Percentiles rank a stretch among this genome's conserved stretches.
Conservation (phyloP, 306 rosid genomes). For the Purshia tridentata region DNA sequence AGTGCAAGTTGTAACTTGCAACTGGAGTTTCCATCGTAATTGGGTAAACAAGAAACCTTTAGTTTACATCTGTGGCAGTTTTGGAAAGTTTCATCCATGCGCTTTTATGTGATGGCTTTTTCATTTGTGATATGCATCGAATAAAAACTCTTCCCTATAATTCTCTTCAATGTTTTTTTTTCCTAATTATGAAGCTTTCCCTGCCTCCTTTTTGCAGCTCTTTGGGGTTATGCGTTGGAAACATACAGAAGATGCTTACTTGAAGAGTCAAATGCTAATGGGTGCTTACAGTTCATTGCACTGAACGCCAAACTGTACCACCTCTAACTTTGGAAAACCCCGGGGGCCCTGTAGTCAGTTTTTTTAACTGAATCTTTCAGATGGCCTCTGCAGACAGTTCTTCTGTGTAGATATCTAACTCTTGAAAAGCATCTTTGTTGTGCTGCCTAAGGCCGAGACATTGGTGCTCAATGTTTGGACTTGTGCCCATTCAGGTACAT, state of each 20-base stretch:
- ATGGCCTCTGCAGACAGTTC: slow-evolving; percentile 56
- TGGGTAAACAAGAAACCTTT: neutral
- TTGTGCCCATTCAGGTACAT: slow-evolving; percentile 47
- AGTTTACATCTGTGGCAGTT: neutral
- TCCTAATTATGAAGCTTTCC: neutral
- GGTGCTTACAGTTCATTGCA: slow-evolving; percentile 10
- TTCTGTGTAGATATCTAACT: slow-evolving; percentile 96
- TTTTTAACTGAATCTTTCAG: slow-evolving; percentile 38
- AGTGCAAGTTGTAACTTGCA: neutral
- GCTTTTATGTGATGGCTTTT: neutral
- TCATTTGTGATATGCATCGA: neutral
- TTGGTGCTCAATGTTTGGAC: slow-evolving; percentile 47
- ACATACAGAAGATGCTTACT: slow-evolving; percentile 1
- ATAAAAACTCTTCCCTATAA: neutral
- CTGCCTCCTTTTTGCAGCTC: slow-evolving; percentile 19
- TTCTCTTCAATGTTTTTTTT: neutral
- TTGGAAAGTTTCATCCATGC: neutral
- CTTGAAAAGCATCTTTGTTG: slow-evolving; percentile 46
- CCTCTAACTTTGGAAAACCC: slow-evolving; percentile 38
- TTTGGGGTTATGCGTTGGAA: slow-evolving; percentile 17
- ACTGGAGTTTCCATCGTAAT: neutral
- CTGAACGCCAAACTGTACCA: neutral
- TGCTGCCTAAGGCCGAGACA: slow-evolving; percentile 54
- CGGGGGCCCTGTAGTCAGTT: slow-evolving; percentile 37
- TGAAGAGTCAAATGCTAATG: slow-evolving; percentile 11